Base-by-base conservation (phyloP, 306 rosid species). In the Prosopis cineraria region DNA sequence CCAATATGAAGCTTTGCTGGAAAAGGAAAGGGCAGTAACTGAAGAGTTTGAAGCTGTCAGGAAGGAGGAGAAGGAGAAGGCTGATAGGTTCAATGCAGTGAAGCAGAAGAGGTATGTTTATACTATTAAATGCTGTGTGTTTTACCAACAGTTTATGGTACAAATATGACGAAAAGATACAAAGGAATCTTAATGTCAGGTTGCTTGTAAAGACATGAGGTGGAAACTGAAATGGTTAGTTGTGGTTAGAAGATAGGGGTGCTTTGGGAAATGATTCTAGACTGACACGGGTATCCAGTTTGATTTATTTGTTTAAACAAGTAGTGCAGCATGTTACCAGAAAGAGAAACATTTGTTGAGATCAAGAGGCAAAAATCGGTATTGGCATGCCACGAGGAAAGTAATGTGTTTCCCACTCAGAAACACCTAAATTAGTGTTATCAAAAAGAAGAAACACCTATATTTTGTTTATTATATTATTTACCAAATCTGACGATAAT, bases 31-130 rank as follows among this genome's bases (percentile, higher is more conserved):
- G 86, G 87, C 80, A 79, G 83, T 89, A 64, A 83, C 79, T 72
- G 97, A 89, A 82, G 98, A 95, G 87, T 92, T 89, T 82, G n/a
- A 96, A 84, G 89, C 85, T 64, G 96, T 93, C 44, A 91, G 99
- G 84, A 96, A 88, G 78, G 98, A 87, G 81, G 96, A 91, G 82
- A 90, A 90, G 80, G 91, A 93, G 45, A 90, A 81, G 70, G 84
- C 99, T 29, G 93, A 91, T 47, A 80, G 81, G 73, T 96, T 93
- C 79, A 90, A 89, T 79, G 79, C 89, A 1, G 88, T 96, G 41
- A 96, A 93, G 91, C 91, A 91, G 84, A 87, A 62, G 81, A 93
- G 99, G 99, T 93, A 73, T 76, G 72, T 44, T 59, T 29, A 41
- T 79, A 68, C 76, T 62, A 41, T 60, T 41, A 70, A 40, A 44